phyloP scores from a whole-genome alignment of 345 rosid species.

The Firmiana major region DNA sequence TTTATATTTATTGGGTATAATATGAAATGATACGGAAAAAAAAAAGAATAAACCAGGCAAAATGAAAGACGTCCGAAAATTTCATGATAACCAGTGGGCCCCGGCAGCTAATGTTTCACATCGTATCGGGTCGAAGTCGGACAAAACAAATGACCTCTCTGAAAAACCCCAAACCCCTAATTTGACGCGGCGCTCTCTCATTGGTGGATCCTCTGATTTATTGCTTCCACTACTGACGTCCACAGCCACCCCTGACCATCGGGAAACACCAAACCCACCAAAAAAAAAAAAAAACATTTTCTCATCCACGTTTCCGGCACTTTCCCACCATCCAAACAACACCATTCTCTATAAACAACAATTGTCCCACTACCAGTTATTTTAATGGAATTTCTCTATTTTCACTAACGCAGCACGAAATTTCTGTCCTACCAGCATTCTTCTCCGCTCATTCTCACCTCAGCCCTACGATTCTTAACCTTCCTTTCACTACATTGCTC shows the following conservation, averaged over 20 bases:
- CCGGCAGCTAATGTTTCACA: too few species aligned
- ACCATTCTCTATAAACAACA: background rate
- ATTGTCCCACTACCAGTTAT: background rate
- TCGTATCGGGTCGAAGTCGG: background rate
- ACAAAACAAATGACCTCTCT: background rate
- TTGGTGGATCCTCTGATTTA: constrained; percentile 25
- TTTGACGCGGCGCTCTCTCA: constrained; percentile 29
- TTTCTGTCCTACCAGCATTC: constrained; percentile 3
- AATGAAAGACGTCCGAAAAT: too few species aligned
- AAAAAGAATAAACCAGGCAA: too few species aligned
- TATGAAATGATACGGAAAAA: too few species aligned
- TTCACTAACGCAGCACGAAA: constrained; percentile 10
- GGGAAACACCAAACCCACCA: too few species aligned
- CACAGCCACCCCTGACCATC: constrained; percentile 5
- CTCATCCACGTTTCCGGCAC: background rate
- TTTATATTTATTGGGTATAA: too few species aligned
- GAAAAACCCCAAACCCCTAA: background rate
- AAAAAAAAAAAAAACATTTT: too few species aligned
- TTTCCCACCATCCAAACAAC: constrained; percentile 7
- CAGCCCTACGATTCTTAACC: background rate
- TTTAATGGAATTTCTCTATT: background rate
- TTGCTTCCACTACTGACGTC: constrained; percentile 25
- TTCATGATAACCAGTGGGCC: too few species aligned
- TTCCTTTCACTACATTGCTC: background rate
- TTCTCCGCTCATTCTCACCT: background rate